A percentile compares a stretch with the other conserved stretches of the same genome.
phyloP scores from a whole-genome alignment of 176 grass and related monocot genomes.

The Lolium rigidum region DNA sequence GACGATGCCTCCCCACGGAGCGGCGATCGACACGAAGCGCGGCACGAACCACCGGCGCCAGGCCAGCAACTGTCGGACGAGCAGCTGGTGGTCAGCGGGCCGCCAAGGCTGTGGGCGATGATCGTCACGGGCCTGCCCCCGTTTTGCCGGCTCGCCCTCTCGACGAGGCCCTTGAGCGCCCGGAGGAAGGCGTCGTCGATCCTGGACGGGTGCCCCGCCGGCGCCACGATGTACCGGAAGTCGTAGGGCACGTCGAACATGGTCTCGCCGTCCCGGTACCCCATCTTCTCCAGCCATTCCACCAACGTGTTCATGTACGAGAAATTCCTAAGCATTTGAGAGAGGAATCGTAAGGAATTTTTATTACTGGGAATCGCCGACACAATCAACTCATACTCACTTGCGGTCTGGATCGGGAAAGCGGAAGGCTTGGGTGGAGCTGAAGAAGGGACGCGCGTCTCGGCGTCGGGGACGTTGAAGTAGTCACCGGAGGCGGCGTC shows the following conservation, averaged over 20 bases:
- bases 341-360: background rate
- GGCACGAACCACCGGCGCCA: constrained; percentile 51
- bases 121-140: constrained; percentile 47
- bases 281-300: constrained; percentile 38
- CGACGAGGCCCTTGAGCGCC: constrained; percentile 40
- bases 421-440: constrained; percentile 44
- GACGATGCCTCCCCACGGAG: constrained; percentile 58
- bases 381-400: background rate
- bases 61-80: constrained; percentile 13
- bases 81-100: constrained; percentile 55
- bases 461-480: constrained; percentile 43
- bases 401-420: constrained; percentile 45
- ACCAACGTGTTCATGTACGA: constrained; percentile 53
- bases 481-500: constrained; percentile 51
- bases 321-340: background rate
- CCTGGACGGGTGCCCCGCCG: constrained; percentile 28
- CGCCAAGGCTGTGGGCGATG: constrained; percentile 53
- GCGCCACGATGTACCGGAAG: constrained; percentile 57
- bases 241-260: constrained; percentile 78
- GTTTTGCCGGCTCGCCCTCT: constrained; percentile 38
- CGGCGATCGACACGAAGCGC: constrained; percentile 45
- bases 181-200: constrained; percentile 39
- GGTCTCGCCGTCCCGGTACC: constrained; percentile 55
- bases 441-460: constrained; percentile 64
- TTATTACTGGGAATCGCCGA: too few species aligned